phyloP scores from a whole-genome alignment of 441 rosid species.

The Euphorbia schlechtendalii region DNA sequence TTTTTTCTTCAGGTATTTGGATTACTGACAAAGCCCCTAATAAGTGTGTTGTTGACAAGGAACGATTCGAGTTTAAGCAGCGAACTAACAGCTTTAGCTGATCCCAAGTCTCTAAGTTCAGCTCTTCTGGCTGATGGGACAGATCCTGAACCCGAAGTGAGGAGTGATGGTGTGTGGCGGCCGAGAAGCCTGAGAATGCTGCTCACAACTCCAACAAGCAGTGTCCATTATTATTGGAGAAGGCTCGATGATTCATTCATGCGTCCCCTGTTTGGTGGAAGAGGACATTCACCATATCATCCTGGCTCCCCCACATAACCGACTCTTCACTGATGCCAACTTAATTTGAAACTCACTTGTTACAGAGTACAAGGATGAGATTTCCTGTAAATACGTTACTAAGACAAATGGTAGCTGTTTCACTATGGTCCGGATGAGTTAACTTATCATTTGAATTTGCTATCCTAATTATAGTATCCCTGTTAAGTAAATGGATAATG shows the following conservation, averaged over 20 bases:
- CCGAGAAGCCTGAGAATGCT: slow-evolving; percentile 48
- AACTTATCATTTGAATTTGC: too few species aligned
- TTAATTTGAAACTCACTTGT: too few species aligned
- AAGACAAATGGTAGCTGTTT: too few species aligned
- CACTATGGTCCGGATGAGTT: too few species aligned
- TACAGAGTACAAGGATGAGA: too few species aligned
- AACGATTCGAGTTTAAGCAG: slow-evolving; percentile 26
- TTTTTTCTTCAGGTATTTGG: slow-evolving; percentile 64
- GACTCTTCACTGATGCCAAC: slow-evolving; percentile 18
- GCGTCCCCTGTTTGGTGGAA: slow-evolving; percentile 88
- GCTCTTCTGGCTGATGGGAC: slow-evolving; percentile 44
- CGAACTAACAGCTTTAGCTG: slow-evolving; percentile 31
- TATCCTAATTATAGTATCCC: too few species aligned
- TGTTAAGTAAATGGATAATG: too few species aligned
- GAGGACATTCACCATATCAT: slow-evolving; percentile 49
- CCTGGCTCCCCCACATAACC: slow-evolving; percentile 48
- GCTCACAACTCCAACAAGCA: slow-evolving; percentile 47
- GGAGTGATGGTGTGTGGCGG: slow-evolving; percentile 23
- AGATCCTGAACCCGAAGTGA: slow-evolving; percentile 18
- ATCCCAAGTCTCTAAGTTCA: slow-evolving; percentile 36
- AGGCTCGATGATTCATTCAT: slow-evolving; percentile 60
- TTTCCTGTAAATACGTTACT: too few species aligned
- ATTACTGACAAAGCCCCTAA: slow-evolving; percentile 63
- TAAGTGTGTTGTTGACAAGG: slow-evolving; percentile 49
- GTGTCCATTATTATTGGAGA: slow-evolving; percentile 74